phyloP scores from a whole-genome alignment of 768 basidiomycete species.

The Podaxis mareebaensis region DNA sequence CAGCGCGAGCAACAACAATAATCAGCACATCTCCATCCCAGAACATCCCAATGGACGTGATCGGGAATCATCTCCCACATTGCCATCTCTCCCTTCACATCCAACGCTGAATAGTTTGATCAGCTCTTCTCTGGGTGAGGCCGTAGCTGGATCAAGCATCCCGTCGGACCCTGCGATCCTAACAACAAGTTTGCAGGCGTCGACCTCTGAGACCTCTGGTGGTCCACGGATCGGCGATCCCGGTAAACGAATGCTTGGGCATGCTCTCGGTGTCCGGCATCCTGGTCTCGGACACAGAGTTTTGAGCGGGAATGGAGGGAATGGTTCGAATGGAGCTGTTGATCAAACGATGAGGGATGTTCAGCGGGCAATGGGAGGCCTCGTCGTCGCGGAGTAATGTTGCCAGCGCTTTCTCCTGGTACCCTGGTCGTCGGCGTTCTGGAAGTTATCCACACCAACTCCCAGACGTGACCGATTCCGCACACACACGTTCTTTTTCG shows the following conservation, averaged over 20 bases:
- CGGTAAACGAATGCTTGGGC: constrained; percentile 86
- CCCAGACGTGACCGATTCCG: background rate
- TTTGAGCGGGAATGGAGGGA: constrained; percentile 39
- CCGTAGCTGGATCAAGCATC: constrained; percentile 43
- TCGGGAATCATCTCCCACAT: constrained; percentile 80
- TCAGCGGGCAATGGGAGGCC: constrained; percentile 74
- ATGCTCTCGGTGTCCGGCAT: constrained; percentile 81
- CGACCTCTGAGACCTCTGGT: constrained; percentile 29
- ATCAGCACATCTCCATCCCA: constrained; percentile 52
- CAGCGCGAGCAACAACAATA: constrained; percentile 32
- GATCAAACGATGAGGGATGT: constrained; percentile 66
- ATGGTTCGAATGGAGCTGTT: constrained; percentile 41
- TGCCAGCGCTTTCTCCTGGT: background rate
- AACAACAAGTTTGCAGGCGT: constrained; percentile 50
- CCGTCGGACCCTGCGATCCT: constrained; percentile 72
- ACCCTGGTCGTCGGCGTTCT: background rate
- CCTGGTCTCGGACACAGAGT: constrained; percentile 68
- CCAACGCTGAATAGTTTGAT: constrained; percentile 86
- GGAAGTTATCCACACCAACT: background rate
- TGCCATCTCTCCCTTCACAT: constrained; percentile 78
- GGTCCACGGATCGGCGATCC: constrained; percentile 88
- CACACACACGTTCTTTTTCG: constrained; percentile 14
- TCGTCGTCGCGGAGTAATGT: constrained; percentile 71
- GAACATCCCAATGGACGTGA: constrained; percentile 47
- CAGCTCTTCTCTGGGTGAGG: constrained; percentile 64